phyloP scores from a whole-genome alignment of 1,284 basidiomycete genomes.

The Papiliotrema fonsecae region DNA sequence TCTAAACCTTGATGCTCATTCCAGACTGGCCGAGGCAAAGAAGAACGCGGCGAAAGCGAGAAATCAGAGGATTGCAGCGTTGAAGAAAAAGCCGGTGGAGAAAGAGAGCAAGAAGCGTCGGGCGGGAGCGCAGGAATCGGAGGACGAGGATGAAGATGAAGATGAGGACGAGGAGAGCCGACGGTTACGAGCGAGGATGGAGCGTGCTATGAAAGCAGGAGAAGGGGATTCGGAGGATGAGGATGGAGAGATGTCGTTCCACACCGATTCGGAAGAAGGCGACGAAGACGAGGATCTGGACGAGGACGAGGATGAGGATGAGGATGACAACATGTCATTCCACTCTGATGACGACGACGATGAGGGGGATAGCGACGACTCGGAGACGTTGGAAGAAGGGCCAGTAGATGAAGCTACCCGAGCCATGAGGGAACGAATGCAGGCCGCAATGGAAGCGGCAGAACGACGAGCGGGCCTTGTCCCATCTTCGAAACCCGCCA shows the following conservation, averaged over 20 bases:
- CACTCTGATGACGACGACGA: neutral
- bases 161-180: slow-evolving; percentile 23
- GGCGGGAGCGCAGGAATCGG: slow-evolving; percentile 7
- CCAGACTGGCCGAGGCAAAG: slow-evolving; percentile 3
- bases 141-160: slow-evolving; percentile 24
- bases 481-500: slow-evolving; percentile 1
- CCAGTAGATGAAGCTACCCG: slow-evolving; percentile 20
- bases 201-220: slow-evolving; percentile 28
- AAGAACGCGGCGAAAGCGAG: slow-evolving; percentile 18
- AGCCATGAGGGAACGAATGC: slow-evolving; percentile 25
- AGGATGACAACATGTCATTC: neutral
- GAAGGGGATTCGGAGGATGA: slow-evolving; percentile 13
- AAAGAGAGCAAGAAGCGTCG: slow-evolving; percentile 4
- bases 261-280: slow-evolving; percentile 11
- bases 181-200: slow-evolving; percentile 19
- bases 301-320: slow-evolving; percentile 19
- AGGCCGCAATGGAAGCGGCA: slow-evolving; percentile 37
- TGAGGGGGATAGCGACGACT: slow-evolving; percentile 9
- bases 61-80: slow-evolving; percentile 18
- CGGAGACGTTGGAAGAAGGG: slow-evolving; percentile 22
- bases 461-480: slow-evolving; percentile 18
- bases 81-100: slow-evolving; percentile 8
- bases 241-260: slow-evolving; percentile 15
- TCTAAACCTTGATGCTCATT: neutral
- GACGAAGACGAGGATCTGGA: neutral